A percentile compares a stretch with the other conserved stretches of the same genome.
Conservation (phyloP, 306 rosid species). For the Trifolium dubium region DNA sequence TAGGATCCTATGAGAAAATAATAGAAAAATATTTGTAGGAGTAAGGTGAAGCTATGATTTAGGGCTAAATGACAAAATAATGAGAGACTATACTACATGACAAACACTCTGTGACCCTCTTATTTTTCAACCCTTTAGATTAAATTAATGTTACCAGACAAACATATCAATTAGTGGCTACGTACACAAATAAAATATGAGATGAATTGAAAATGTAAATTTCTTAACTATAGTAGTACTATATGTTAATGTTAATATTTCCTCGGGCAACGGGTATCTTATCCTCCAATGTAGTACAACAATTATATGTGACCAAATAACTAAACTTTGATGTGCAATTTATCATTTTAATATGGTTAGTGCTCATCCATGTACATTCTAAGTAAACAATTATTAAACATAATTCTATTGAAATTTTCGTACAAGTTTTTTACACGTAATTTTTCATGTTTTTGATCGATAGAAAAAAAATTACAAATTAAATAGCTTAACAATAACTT, state of each 20-base stretch:
- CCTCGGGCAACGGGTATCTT: neutral
- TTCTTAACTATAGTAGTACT: neutral
- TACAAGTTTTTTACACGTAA: neutral
- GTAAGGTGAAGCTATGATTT: conserved; percentile 44
- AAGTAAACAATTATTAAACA: neutral
- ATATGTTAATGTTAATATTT: neutral
- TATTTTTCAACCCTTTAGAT: conserved; percentile 42
- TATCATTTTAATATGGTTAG: neutral
- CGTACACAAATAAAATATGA: conserved; percentile 15
- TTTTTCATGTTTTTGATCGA: neutral
- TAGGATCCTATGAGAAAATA: conserved; percentile 50
- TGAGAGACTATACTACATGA: conserved; percentile 16
- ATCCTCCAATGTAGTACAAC: neutral
- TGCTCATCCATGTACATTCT: neutral
- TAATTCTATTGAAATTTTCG: neutral
- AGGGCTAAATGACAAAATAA: conserved; percentile 46
- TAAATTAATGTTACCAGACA: conserved; percentile 25
- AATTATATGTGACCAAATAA: neutral
- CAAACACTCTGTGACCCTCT: conserved; percentile 32
- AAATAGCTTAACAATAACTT: neutral
- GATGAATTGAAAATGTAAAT: neutral
- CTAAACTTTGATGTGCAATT: neutral
- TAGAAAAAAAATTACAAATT: neutral
- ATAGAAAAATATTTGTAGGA: conserved; percentile 38
- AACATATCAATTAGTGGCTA: conserved; percentile 42